Evolutionary conservation across 768 basidiomycete genomes (phyloP).

Genomic region (Rhizopogon sp.): DNA sequence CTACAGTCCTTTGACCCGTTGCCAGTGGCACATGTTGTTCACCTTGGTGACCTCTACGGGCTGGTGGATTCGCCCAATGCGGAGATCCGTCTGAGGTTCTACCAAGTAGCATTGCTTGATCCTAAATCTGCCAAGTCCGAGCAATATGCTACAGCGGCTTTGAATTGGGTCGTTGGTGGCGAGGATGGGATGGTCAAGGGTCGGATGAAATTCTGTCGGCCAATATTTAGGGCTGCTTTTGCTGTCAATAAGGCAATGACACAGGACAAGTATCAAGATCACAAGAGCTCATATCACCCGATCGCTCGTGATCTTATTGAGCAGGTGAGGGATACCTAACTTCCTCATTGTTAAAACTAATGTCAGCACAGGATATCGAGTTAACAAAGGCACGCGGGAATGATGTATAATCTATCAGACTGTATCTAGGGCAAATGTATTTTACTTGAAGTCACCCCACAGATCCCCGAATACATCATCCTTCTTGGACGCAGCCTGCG

Average conservation of each 20-base stretch:
- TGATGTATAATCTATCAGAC: constrained; percentile 1
- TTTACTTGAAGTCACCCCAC: constrained; percentile 79
- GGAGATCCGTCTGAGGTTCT: constrained; percentile 77
- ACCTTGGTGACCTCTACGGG: constrained; percentile 51
- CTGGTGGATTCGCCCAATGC: constrained; percentile 55
- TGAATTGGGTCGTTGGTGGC: constrained; percentile 65
- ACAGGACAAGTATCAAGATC: constrained; percentile 38
- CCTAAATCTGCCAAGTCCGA: constrained; percentile 41
- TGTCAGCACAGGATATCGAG: background rate
- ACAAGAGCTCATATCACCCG: constrained; percentile 63
- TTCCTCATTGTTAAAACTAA: background rate
- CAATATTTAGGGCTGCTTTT: constrained; percentile 50
- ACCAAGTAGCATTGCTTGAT: constrained; percentile 59
- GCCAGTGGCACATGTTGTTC: constrained; percentile 51
- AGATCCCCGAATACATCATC: constrained; percentile 81
- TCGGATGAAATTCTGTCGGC: constrained; percentile 83
- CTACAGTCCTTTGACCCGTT: constrained; percentile 60
- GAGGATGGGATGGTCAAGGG: constrained; percentile 60
- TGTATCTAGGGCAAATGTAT: background rate
- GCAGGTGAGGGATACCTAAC: constrained; percentile 42
- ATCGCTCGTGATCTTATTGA: constrained; percentile 73
- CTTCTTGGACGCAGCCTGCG: constrained; percentile 44
- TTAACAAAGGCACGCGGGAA: background rate
- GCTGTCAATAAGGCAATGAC: constrained; percentile 54
- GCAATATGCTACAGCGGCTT: constrained; percentile 48